phyloP scores from a whole-genome alignment of 345 rosid species.

The Cochlearia excelsa region DNA sequence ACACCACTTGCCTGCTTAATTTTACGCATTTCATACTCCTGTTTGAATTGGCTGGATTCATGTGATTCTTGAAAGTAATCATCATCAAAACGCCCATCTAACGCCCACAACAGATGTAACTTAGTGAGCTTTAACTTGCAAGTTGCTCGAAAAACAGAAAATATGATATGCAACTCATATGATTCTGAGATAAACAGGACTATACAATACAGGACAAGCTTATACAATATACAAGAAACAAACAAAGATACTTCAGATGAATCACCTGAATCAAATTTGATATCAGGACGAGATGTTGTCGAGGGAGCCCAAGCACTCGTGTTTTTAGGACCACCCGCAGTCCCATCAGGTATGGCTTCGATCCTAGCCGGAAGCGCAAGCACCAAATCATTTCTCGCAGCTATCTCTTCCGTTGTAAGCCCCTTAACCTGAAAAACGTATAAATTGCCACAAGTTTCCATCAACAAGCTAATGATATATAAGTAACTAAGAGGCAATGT shows the following conservation, averaged over 20 bases:
- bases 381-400: slow-evolving; percentile 85
- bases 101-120: slow-evolving; percentile 25
- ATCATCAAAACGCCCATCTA: slow-evolving; percentile 76
- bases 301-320: slow-evolving; percentile 72
- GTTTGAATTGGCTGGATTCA: slow-evolving; percentile 73
- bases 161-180: neutral
- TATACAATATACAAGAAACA: slow-evolving; percentile 1
- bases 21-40: slow-evolving; percentile 94
- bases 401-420: slow-evolving; percentile 78
- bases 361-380: slow-evolving; percentile 92
- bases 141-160: slow-evolving; percentile 8
- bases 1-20: slow-evolving; percentile 65
- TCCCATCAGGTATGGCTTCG: slow-evolving; percentile 89
- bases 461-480: no score
- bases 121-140: slow-evolving; percentile 26
- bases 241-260: slow-evolving; percentile 20
- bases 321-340: slow-evolving; percentile 75
- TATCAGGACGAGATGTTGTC: slow-evolving; percentile 72
- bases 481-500: neutral
- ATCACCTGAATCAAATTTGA: slow-evolving; percentile 94
- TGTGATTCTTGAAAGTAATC: slow-evolving; percentile 85
- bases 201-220: neutral
- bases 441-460: neutral
- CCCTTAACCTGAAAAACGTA: slow-evolving; percentile 68
- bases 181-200: slow-evolving; percentile 10